Conservation (phyloP, 441 rosid genomes). For the Viola pubescens region DNA sequence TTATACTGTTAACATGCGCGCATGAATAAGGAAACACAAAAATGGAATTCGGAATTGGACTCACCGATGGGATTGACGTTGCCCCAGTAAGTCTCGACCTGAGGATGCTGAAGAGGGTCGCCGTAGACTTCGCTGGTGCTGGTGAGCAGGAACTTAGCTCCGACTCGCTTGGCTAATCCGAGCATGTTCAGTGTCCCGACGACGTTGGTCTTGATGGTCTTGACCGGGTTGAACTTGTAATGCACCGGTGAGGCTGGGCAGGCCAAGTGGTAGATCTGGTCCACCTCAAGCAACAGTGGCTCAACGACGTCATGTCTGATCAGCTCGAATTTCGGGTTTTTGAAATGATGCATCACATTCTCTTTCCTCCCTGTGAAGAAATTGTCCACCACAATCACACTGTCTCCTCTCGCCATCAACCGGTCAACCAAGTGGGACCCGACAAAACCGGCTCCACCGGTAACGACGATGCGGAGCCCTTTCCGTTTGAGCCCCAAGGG, state of each 20-base stretch:
- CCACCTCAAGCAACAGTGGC: constrained; percentile 74
- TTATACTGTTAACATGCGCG: too few species aligned
- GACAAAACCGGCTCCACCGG: constrained; percentile 94
- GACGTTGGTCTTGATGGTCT: constrained; percentile 92
- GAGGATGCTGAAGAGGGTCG: constrained; percentile 92
- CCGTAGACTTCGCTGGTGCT: constrained; percentile 96
- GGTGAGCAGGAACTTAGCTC: constrained; percentile 76
- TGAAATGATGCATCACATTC: constrained; percentile 91
- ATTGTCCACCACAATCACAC: constrained; percentile 83
- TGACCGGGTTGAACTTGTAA: constrained; percentile 88
- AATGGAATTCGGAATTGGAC: background rate
- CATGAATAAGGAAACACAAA: too few species aligned
- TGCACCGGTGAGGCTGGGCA: constrained; percentile 97
- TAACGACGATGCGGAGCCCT: constrained; percentile 70
- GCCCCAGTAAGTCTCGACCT: constrained; percentile 98
- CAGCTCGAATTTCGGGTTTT: constrained; percentile 79
- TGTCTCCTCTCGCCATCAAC: constrained; percentile 78
- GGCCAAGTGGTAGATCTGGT: constrained; percentile 94
- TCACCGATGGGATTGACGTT: constrained; percentile 94
- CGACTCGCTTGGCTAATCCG: constrained; percentile 82
- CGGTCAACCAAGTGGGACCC: constrained; percentile 93
- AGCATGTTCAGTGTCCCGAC: constrained; percentile 91
- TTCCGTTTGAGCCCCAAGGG: constrained; percentile 74
- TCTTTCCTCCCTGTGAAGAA: constrained; percentile 90
- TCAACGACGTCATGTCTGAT: constrained; percentile 93